Conservation (phyloP, 1,139 yeast genomes). For the Kurtzmaniella quercitrusa region DNA sequence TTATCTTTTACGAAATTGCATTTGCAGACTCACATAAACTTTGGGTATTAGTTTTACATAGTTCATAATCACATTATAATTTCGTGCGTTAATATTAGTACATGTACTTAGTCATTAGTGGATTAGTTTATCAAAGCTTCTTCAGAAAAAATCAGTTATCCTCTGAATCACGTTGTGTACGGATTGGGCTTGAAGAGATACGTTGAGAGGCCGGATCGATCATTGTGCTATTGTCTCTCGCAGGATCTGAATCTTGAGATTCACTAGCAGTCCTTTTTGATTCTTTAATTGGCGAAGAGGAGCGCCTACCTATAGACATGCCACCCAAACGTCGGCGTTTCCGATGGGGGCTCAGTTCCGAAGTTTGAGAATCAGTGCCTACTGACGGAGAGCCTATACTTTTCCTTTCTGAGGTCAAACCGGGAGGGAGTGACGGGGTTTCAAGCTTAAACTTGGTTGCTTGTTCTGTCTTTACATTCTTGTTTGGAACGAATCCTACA, state of each 20-base stretch:
- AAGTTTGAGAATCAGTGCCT: not conserved
- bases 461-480: not conserved
- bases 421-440: not conserved
- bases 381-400: not conserved
- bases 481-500: not conserved
- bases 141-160: too few relatives aligned
- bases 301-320: constrained; percentile 8
- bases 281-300: not conserved
- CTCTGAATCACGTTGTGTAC: not conserved
- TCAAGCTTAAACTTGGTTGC: constrained; percentile 1
- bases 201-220: not conserved
- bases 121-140: too few relatives aligned
- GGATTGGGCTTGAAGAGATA: not conserved
- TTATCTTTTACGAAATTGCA: too few relatives aligned
- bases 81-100: too few relatives aligned
- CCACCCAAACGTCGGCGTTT: constrained; percentile 9
- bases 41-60: too few relatives aligned
- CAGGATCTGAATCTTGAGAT: not conserved
- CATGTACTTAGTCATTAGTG: too few relatives aligned
- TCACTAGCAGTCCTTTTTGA: not conserved
- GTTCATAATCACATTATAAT: too few relatives aligned
- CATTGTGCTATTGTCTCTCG: not conserved
- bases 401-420: not conserved
- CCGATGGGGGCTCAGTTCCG: constrained; percentile 5
- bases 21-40: too few relatives aligned